Evolutionary conservation across 1,284 basidiomycete genomes (phyloP), one percentile per base, ranked within the genome.

Genomic region (Gomphus bonarii): DNA sequence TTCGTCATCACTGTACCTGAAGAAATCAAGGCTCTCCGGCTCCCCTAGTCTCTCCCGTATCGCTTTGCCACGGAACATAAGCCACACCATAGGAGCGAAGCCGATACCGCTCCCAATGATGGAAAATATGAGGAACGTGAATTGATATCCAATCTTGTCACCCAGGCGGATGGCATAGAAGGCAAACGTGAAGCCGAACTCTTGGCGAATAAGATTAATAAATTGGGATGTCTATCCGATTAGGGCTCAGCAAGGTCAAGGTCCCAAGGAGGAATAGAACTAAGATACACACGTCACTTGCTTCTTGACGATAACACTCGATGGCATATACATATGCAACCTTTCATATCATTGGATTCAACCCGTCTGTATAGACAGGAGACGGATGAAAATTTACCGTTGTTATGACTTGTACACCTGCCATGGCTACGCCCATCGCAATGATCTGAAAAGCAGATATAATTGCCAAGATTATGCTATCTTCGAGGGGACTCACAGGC

Each of bases 271-370:
- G 36, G 5, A 38, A 14, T 16, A 52, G 12, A 52, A 31, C 36
- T 3, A 35, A 52, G 50, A 38, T 16, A 47, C 53, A 11, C 16
- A 55, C 54, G 25, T 55, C 54, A 18, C 25, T 55, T 11, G 54
- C 30, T 31, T 55, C 44, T 36, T 25, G 30, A 30, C 43, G 42
- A 38, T 55, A 55, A 22, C 54, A 55, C 12, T 55, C 54, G 12
- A 55, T 55, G 20, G 54, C 54, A 55, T 55, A 55, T 49, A 55
- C 43, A 43, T 55, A 55, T 18, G 54, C 54, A 16, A 55, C 54
- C 54, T 55, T 28, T 25, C 14, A 42, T 5, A 44, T 11, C 12
- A n/a, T 48, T 16, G 35, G 33, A 28, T 44, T 22, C 22, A 18
- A 22, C 7, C 12, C 10, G 12, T 48, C 11, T 6, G 22, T 28